Conservation (phyloP, 805 yeast species). For the Scheffersomyces coipomensis region DNA sequence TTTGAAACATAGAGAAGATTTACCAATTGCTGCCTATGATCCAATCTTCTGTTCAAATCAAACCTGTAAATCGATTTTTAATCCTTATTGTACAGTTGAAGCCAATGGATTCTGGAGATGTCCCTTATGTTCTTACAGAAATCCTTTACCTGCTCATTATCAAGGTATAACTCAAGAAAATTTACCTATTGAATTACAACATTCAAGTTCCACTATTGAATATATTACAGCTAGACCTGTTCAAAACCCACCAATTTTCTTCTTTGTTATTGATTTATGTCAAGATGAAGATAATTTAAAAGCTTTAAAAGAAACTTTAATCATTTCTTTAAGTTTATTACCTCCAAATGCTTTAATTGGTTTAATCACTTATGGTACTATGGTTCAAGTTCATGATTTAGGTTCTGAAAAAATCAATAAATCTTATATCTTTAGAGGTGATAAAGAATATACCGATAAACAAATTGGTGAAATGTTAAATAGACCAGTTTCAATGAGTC, state of each 20-base stretch:
- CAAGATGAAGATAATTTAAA: constrained; percentile 85
- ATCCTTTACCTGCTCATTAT: constrained; percentile 80
- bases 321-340: constrained; percentile 70
- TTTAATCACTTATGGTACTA: constrained; percentile 83
- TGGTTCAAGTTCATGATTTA: constrained; percentile 86
- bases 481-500: constrained; percentile 26
- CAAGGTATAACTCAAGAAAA: constrained; percentile 71
- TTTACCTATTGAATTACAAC: constrained; percentile 77
- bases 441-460: constrained; percentile 76
- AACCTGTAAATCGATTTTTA: constrained; percentile 80
- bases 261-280: constrained; percentile 84
- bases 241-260: constrained; percentile 79
- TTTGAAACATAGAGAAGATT: constrained; percentile 70
- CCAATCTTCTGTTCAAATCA: constrained; percentile 54
- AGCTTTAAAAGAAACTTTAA: constrained; percentile 78
- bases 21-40: constrained; percentile 52
- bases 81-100: constrained; percentile 84
- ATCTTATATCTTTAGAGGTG: constrained; percentile 84
- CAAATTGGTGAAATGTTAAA: constrained; percentile 56
- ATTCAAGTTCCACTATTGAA: constrained; percentile 74
- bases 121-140: constrained; percentile 76
- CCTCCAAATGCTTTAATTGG: constrained; percentile 92
- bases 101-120: constrained; percentile 83
- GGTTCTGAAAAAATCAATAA: constrained; percentile 63
- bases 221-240: constrained; percentile 81